Evolutionary conservation across 2,329 filamentous ascomycete species (phyloP).

Genomic region (Fusarium tanahbumbuense): DNA sequence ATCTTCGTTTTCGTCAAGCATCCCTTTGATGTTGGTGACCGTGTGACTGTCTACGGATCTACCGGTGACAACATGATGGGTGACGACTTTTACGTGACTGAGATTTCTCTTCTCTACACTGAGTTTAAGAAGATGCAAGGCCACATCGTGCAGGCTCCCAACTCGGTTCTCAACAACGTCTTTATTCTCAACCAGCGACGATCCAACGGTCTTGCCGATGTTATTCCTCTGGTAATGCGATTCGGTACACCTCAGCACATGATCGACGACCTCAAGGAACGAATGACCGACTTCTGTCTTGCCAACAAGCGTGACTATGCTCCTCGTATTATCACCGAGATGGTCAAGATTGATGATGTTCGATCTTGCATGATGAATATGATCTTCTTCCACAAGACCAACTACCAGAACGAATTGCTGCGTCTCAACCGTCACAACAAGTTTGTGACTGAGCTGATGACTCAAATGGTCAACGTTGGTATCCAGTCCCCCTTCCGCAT

Average conservation of each 20-base stretch:
- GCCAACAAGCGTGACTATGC: conserved; percentile 92
- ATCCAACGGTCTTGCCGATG: conserved; percentile 88
- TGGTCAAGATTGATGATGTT: conserved; percentile 82
- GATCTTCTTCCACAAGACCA: conserved; percentile 97
- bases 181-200: conserved; percentile 96
- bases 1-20: conserved; percentile 98
- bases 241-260: conserved; percentile 87
- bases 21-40: conserved; percentile 94
- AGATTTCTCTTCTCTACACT: conserved; percentile 91
- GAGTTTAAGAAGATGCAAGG: conserved; percentile 99
- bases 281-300: conserved; percentile 84
- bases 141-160: conserved; percentile 94
- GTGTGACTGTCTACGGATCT: conserved; percentile 91
- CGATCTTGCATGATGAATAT: conserved; percentile 90
- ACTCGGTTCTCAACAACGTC: conserved; percentile 90
- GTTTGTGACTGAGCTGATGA: conserved; percentile 92
- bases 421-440: conserved; percentile 92
- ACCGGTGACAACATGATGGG: conserved; percentile 81
- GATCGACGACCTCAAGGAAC: conserved; percentile 83
- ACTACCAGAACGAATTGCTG: conserved; percentile 93
- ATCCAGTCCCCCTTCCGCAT: conserved; percentile 78
- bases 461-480: conserved; percentile 82
- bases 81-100: conserved; percentile 96
- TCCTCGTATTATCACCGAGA: conserved; percentile 85
- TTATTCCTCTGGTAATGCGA: conserved; percentile 83